A percentile compares a stretch with the other conserved stretches of the same genome.
These are phyloP conservation scores for Pythium apleroticum DNA, from an alignment of 352 stramenopile genomes.

Conservation along the genomic window DNA sequence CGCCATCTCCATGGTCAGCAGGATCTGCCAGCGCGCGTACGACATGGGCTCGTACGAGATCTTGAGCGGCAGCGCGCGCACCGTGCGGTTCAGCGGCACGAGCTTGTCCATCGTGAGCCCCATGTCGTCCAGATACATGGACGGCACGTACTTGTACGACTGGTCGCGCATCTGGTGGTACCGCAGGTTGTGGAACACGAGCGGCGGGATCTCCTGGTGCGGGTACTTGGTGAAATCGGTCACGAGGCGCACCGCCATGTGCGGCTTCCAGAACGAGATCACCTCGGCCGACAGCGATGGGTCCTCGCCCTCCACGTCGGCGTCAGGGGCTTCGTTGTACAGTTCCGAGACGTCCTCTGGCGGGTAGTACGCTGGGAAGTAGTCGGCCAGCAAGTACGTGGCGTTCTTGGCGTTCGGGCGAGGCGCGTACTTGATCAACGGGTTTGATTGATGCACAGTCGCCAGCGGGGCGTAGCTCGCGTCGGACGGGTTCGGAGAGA, in stretches of 20 bases:
- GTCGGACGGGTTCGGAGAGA: conserved; percentile 43
- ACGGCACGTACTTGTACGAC: conserved; percentile 67
- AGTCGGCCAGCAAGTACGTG: conserved; percentile 45
- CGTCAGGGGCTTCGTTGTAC: conserved; percentile 13
- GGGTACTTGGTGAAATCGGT: conserved; percentile 74
- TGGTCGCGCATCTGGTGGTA: conserved; percentile 53
- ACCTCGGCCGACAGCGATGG: conserved; percentile 35
- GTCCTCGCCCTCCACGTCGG: conserved; percentile 18
- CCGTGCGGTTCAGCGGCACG: conserved; percentile 59
- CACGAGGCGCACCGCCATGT: conserved; percentile 67
- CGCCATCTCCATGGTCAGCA: conserved; percentile 67
- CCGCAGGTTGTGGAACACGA: conserved; percentile 71
- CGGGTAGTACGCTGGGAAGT: conserved; percentile 23
- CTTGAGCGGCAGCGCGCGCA: conserved; percentile 55
- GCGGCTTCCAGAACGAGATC: conserved; percentile 77
- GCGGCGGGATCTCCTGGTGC: conserved; percentile 57
- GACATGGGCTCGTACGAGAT: conserved; percentile 76
- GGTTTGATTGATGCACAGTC: conserved; percentile 68
- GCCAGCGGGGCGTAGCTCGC: conserved; percentile 49
- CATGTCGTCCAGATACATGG: conserved; percentile 80
- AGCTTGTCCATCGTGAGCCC: conserved; percentile 69
- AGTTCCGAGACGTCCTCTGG: conserved; percentile 12
- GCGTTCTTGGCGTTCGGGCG: conserved; percentile 64
- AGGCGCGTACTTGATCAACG: conserved; percentile 53
- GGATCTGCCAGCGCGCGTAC: conserved; percentile 77